A percentile compares a stretch with the other conserved stretches of the same genome.
Conservation (phyloP, 352 stramenopile genomes). For the Globisporangium canariense region DNA sequence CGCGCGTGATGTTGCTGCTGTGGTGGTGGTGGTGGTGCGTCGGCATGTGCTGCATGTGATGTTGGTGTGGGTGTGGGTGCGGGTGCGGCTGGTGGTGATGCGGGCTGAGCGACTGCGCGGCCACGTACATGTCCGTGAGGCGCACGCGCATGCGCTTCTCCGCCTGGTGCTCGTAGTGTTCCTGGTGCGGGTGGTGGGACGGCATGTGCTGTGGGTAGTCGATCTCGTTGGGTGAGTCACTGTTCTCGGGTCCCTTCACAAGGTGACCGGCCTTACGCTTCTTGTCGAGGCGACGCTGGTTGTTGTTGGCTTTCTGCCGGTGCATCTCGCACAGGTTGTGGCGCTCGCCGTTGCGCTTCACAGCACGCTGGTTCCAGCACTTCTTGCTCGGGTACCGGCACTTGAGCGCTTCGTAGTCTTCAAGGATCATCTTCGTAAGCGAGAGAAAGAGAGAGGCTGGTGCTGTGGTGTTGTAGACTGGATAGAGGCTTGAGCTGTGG, state of each 20-base stretch:
- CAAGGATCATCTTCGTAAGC: conserved; percentile 4
- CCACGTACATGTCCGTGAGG: conserved; percentile 15
- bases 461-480: neutral
- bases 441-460: neutral
- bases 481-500: neutral
- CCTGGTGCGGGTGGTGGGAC: neutral
- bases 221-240: conserved; percentile 3
- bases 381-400: conserved; percentile 83
- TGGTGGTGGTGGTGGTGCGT: conserved; percentile 2
- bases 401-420: conserved; percentile 32
- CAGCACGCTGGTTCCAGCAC: conserved; percentile 74
- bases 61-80: neutral
- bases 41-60: neutral
- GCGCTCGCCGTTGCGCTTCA: conserved; percentile 80
- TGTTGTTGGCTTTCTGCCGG: conserved; percentile 78
- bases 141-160: conserved; percentile 14
- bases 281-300: conserved; percentile 77
- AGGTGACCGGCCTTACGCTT: conserved; percentile 56
- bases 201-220: conserved; percentile 6
- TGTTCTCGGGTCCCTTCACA: conserved; percentile 6
- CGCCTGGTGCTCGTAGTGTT: conserved; percentile 6
- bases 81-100: neutral
- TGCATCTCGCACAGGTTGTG: conserved; percentile 87
- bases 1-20: neutral
- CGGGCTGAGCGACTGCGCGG: conserved; percentile 12